phyloP scores from a whole-genome alignment of 2,329 filamentous ascomycete genomes.

The Apiospora hydei region DNA sequence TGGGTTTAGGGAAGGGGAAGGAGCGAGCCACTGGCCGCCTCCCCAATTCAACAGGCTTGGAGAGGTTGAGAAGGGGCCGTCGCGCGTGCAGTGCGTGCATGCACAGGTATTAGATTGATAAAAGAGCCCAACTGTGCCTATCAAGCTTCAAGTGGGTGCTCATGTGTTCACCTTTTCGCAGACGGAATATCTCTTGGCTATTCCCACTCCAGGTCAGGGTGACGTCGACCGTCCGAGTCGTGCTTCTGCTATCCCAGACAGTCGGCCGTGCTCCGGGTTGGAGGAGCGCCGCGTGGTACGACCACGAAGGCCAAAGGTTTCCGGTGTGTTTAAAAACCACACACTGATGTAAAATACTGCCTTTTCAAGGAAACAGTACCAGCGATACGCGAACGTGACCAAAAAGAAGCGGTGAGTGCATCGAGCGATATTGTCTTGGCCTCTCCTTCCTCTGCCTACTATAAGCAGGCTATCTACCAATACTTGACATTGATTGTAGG shows the following conservation, averaged over 20 bases:
- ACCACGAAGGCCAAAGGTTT: neutral
- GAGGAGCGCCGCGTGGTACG: neutral
- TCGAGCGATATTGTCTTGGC: neutral
- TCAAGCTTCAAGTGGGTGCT: neutral
- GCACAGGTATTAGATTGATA: neutral
- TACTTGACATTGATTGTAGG: too few relatives aligned
- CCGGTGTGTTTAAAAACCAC: neutral
- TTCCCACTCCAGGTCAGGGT: neutral
- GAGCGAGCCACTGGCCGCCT: neutral
- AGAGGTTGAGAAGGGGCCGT: neutral
- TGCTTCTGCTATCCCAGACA: neutral
- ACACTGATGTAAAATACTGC: neutral
- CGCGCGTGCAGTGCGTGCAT: constrained; percentile 1
- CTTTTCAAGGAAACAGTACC: neutral
- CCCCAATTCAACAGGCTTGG: neutral
- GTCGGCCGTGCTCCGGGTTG: neutral
- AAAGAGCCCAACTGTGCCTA: constrained; percentile 1
- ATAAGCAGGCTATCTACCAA: neutral
- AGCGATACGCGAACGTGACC: neutral
- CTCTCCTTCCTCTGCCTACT: neutral
- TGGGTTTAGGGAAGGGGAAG: neutral
- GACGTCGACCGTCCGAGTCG: neutral
- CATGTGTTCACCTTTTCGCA: neutral
- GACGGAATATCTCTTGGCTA: neutral
- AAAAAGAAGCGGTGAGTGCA: neutral